These are phyloP conservation scores for Hanseniaspora thailandica DNA, from an alignment of 805 yeast species.

Conservation along the genomic window DNA sequence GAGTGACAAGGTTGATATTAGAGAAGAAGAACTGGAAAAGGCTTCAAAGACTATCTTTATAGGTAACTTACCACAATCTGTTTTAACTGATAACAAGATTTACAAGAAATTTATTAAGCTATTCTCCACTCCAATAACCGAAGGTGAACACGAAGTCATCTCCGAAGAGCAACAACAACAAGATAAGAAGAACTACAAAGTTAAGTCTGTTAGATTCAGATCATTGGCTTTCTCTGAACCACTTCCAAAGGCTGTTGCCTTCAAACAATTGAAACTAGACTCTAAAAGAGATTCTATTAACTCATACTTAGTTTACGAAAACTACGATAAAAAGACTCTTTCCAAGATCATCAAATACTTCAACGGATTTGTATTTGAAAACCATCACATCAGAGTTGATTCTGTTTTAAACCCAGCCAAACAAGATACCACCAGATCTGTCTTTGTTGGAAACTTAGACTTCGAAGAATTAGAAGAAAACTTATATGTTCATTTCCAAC, in stretches of 20 bases:
- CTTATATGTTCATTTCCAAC: slow-evolving; percentile 73
- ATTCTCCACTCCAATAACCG: slow-evolving; percentile 30
- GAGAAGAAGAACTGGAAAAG: slow-evolving; percentile 62
- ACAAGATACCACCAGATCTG: slow-evolving; percentile 69
- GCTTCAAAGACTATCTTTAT: slow-evolving; percentile 79
- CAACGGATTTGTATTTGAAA: slow-evolving; percentile 58
- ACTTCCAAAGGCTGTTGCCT: slow-evolving; percentile 86
- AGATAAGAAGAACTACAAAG: slow-evolving; percentile 21
- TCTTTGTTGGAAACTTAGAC: slow-evolving; percentile 88
- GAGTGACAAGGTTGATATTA: slow-evolving; percentile 45
- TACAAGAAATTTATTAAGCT: slow-evolving; percentile 54
- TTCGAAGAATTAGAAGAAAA: slow-evolving; percentile 87
- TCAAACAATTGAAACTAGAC: slow-evolving; percentile 66
- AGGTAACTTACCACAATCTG: slow-evolving; percentile 65
- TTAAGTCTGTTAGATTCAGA: slow-evolving; percentile 78
- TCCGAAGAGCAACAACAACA: slow-evolving; percentile 20
- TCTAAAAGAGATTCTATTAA: slow-evolving; percentile 69
- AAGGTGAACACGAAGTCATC: slow-evolving; percentile 13
- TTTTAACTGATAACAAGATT: slow-evolving; percentile 49
- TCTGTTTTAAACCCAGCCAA: slow-evolving; percentile 84
- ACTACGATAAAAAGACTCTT: slow-evolving; percentile 33
- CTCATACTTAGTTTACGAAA: slow-evolving; percentile 72
- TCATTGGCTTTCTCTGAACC: slow-evolving; percentile 82
- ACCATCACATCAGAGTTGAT: slow-evolving; percentile 78
- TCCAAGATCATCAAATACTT: slow-evolving; percentile 29